Evolutionary conservation across 2,329 filamentous ascomycete genomes (phyloP), one percentile per base, ranked within the genome.

Genomic region (Volutella citrinella): DNA sequence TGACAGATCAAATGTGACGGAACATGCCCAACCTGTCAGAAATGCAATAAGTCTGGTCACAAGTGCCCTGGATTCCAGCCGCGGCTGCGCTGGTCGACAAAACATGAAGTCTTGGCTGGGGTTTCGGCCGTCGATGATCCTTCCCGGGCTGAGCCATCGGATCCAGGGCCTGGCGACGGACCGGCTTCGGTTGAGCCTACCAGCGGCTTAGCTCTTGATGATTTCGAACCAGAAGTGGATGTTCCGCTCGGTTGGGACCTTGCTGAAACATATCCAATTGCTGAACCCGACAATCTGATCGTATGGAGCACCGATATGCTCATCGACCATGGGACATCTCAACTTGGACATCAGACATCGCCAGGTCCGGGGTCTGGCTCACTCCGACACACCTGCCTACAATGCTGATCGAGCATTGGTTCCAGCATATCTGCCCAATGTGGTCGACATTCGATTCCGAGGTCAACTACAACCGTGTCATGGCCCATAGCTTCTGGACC

Each of bases 371-470:
- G 6, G 7, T 19, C 7, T 17, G 5, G 14, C 26, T n/a, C 15
- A 28, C 26, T 5, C 26, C 17, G 15, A 18, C 19, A 15, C 26
- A 28, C 19, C 20, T 32, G 9, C 30, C 30, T 6, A 32, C 14
- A 9, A 25, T 16, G 9, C 16, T 32, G 21, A 32, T 32, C 30
- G 30, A 32, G 21, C 12, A 32, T 16, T 32, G 30, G 30, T 32
- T 32, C 16, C 30, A 22, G 20, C 13, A 19, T 22, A 19, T 22
- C 10, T 34, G 32, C 19, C 32, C 32, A 13, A 27, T 34, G 15
- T 22, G 32, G 13, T 34, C 32, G 6, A 34, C 32, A 10, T 34
- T 34, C 23, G 32, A 34, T 19, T 34, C 25, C n/a, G 32, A 34
- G 5, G 13, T 28, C 24, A 34, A 34, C 32, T 34, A 28, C 32